Conservation (phyloP, 768 basidiomycete species). For the Floccularia luteovirens region DNA sequence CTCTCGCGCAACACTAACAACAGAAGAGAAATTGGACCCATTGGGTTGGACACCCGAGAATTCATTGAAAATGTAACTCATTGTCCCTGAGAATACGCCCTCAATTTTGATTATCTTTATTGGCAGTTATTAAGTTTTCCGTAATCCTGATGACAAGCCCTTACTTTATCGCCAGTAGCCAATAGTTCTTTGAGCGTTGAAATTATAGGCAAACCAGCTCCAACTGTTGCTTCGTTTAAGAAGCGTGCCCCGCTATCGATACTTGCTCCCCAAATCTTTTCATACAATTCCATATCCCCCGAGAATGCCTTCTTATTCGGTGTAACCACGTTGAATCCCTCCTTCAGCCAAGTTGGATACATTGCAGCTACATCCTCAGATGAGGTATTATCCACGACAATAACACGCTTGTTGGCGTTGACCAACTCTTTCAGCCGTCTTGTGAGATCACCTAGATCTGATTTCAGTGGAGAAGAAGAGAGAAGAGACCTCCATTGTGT, state of each 20-base stretch:
- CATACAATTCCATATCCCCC: slow-evolving; percentile 58
- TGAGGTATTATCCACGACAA: slow-evolving; percentile 90
- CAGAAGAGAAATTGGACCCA: slow-evolving; percentile 78
- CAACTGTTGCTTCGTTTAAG: slow-evolving; percentile 88
- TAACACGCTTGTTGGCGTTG: slow-evolving; percentile 36
- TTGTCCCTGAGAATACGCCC: slow-evolving; percentile 95
- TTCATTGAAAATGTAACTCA: slow-evolving; percentile 99
- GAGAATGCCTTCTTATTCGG: slow-evolving; percentile 98
- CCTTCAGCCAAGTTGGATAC: slow-evolving; percentile 74
- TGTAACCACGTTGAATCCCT: slow-evolving; percentile 84
- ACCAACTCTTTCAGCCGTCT: slow-evolving; percentile 40
- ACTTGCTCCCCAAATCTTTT: slow-evolving; percentile 56
- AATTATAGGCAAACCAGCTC: slow-evolving; percentile 91
- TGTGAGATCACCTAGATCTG: slow-evolving; percentile 40
- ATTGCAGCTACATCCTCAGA: slow-evolving; percentile 71
- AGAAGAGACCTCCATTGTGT: slow-evolving; percentile 30
- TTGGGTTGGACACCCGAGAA: slow-evolving; percentile 67
- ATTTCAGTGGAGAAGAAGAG: slow-evolving; percentile 31
- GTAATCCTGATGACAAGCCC: neutral
- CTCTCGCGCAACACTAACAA: slow-evolving; percentile 82
- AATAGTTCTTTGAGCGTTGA: slow-evolving; percentile 90
- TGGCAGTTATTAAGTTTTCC: neutral
- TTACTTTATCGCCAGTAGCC: slow-evolving; percentile 84
- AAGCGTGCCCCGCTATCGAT: slow-evolving; percentile 56
- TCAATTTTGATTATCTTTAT: slow-evolving; percentile 80